Percentiles rank a stretch among this genome's conserved stretches.
These are phyloP conservation scores for Boletus reticulatus DNA, from an alignment of 768 basidiomycete species.

Conservation along the genomic window DNA sequence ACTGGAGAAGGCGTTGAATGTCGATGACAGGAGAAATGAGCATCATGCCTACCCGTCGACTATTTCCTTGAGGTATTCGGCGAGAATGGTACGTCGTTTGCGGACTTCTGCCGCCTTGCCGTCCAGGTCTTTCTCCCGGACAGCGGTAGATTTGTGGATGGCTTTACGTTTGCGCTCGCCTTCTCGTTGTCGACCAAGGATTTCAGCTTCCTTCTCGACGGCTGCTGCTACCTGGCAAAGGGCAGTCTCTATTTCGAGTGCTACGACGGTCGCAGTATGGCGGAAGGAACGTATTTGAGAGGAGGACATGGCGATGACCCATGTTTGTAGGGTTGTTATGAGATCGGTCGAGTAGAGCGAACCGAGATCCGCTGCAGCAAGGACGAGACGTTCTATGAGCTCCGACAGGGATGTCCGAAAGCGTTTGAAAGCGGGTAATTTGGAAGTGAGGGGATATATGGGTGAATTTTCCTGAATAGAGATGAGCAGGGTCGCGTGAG, in stretches of 20 bases:
- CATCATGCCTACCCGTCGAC: constrained; percentile 75
- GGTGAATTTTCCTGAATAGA: constrained; percentile 69
- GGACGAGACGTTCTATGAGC: constrained; percentile 77
- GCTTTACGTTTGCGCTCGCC: constrained; percentile 83
- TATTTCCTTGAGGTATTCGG: constrained; percentile 84
- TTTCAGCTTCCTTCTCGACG: constrained; percentile 85
- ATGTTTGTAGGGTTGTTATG: constrained; percentile 79
- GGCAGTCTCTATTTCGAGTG: constrained; percentile 83
- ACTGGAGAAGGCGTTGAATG: constrained; percentile 40
- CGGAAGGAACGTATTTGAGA: constrained; percentile 94
- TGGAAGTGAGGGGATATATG: constrained; percentile 88
- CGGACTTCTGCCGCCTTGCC: constrained; percentile 74
- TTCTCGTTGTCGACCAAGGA: constrained; percentile 79
- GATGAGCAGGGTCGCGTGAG: background rate
- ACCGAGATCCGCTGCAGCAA: constrained; percentile 74
- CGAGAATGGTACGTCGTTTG: constrained; percentile 66
- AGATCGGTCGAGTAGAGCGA: constrained; percentile 78
- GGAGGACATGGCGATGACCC: constrained; percentile 94
- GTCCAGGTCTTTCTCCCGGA: constrained; percentile 69
- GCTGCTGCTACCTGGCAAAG: constrained; percentile 83
- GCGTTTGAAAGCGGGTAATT: constrained; percentile 78
- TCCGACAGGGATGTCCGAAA: constrained; percentile 85
- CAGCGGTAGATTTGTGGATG: constrained; percentile 48
- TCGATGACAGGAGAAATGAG: background rate
- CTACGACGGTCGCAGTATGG: constrained; percentile 92